Conservation (phyloP, 176 grass and related monocot genomes). For the Thalia dealbata region DNA sequence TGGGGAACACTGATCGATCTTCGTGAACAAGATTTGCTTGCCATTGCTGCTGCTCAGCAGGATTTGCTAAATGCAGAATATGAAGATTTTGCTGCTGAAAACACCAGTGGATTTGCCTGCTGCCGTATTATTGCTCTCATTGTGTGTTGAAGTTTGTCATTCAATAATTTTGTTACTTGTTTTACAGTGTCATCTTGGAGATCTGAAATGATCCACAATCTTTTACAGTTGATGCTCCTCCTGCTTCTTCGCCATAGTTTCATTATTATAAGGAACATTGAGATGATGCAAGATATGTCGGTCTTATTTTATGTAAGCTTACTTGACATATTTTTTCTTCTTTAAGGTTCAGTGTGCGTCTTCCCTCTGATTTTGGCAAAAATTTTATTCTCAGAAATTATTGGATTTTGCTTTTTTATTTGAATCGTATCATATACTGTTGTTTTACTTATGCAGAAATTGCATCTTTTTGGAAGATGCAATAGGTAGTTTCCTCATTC, state of each 20-base stretch:
- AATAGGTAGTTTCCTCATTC: too few relatives aligned
- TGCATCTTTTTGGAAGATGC: too few relatives aligned
- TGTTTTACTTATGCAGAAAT: too few relatives aligned
- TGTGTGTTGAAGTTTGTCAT: conserved; percentile 26
- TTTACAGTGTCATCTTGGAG: not conserved
- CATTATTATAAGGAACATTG: conserved; percentile 62
- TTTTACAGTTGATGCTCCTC: conserved; percentile 72
- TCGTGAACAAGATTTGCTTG: conserved; percentile 77
- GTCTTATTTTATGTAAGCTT: conserved; percentile 75
- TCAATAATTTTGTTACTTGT: conserved; percentile 1
- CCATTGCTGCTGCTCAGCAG: conserved; percentile 82
- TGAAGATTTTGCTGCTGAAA: conserved; percentile 52
- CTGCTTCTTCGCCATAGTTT: conserved; percentile 70
- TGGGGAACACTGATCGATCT: conserved; percentile 63
- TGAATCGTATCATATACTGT: too few relatives aligned
- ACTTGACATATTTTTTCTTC: not conserved
- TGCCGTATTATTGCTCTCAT: conserved; percentile 68
- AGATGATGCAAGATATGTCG: conserved; percentile 70
- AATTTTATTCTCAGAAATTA: not conserved
- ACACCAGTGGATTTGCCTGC: conserved; percentile 49
- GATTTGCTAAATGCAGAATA: conserved; percentile 74
- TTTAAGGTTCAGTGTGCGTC: not conserved
- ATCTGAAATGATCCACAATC: conserved; percentile 7
- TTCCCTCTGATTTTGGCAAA: not conserved
- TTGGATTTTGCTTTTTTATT: too few relatives aligned